Percentiles rank a stretch among this genome's conserved stretches.
phyloP scores from a whole-genome alignment of 1,139 yeast genomes.

The Magnusiomyces suaveolens region DNA sequence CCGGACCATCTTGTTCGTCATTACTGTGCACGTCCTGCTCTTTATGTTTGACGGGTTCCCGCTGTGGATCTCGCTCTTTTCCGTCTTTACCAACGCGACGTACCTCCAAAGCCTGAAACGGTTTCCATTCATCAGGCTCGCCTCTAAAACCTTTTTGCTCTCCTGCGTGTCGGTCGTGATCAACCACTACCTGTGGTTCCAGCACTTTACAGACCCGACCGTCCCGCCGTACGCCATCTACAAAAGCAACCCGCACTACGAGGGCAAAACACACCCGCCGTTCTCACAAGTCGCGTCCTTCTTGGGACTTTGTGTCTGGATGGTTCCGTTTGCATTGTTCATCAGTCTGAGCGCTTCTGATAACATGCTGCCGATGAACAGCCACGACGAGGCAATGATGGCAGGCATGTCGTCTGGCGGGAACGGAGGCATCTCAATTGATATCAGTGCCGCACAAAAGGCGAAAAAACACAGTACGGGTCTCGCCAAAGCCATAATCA shows the following conservation, averaged over 20 bases:
- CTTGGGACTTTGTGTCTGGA: constrained; percentile 90
- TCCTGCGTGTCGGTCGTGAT: constrained; percentile 65
- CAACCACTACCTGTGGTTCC: constrained; percentile 88
- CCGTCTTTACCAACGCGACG: constrained; percentile 59
- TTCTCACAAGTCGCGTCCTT: constrained; percentile 88
- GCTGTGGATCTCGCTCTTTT: constrained; percentile 49
- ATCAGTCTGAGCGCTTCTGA: constrained; percentile 91
- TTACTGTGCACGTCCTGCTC: constrained; percentile 45
- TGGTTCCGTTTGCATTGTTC: constrained; percentile 85
- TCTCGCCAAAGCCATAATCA: constrained; percentile 57
- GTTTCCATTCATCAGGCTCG: constrained; percentile 75
- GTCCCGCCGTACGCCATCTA: constrained; percentile 37
- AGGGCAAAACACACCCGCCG: constrained; percentile 57
- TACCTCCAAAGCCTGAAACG: constrained; percentile 66
- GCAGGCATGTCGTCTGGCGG: constrained; percentile 16
- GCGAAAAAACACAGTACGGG: constrained; percentile 39
- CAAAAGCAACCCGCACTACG: constrained; percentile 27
- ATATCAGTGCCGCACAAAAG: constrained; percentile 28
- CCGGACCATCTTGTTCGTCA: constrained; percentile 51
- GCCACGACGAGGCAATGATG: constrained; percentile 1
- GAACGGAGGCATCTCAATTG: constrained; percentile 18
- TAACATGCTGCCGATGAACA: constrained; percentile 57
- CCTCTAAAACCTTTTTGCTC: constrained; percentile 58
- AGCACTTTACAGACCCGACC: constrained; percentile 65
- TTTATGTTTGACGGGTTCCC: constrained; percentile 74